Evolutionary conservation across 441 rosid genomes (phyloP), one percentile per base, ranked within the genome.

Genomic region (Mallotus repandus): DNA sequence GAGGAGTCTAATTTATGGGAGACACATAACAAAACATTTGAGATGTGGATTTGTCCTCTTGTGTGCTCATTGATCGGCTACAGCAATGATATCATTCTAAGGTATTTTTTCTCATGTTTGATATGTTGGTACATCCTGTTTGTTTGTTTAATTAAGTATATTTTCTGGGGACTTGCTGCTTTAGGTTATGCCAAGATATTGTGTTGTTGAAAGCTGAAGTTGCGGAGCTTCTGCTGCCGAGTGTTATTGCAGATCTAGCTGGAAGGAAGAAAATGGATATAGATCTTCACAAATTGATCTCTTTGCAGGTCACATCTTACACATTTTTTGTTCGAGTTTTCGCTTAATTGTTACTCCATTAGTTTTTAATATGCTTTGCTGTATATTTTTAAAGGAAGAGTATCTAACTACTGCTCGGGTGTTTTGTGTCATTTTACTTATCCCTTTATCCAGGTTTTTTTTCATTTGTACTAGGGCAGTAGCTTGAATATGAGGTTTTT

Each of bases 131-230:
- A 62, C 29, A 50, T 49, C 18, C 3, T 50, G 53, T 43, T 63
- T 59, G 49, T 41, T 57, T 46, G 25, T 54, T 16, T 35, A 74
- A 66, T 63, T 72, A 63, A 50, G 52, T 77, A 62, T 73, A 62
- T 74, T 68, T 59, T 76, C 76, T 82, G 43, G 18, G 14, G 68
- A 15, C 67, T 19, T 81, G 74, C 62, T 68, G 45, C 68, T 79
- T 78, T 87, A 96, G 99, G 84, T 86, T 96, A 81, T 96, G 93
- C 79, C 99, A 91, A 84, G 92, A 90, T 81, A 85, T 96, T 74
- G 92, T 88, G 76, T 73, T 87, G 81, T 78, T 89, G 78, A 96
- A 96, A 84, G 86, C 96, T 59, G 98, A 96, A 85, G 92, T 87
- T 61, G 90, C 98, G 66, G 98, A 93, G 91, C 93, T 93, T 81